phyloP scores from a whole-genome alignment of 495 filamentous ascomycete genomes.

The Hyaloscypha hepaticicola region DNA sequence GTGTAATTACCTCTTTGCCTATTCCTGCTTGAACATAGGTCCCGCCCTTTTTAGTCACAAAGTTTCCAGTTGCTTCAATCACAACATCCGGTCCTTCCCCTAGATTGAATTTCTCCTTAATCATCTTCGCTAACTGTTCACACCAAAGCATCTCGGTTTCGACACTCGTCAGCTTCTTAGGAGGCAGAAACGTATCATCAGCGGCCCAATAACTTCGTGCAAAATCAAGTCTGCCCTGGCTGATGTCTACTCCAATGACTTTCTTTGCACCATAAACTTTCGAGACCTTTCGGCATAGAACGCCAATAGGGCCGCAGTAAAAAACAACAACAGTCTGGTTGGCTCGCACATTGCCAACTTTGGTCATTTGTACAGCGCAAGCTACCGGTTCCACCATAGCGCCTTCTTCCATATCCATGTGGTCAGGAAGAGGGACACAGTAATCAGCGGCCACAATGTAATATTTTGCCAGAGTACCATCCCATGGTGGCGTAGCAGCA shows the following conservation, averaged over 20 bases:
- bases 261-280: constrained; percentile 52
- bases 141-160: background rate
- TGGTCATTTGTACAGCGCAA: constrained; percentile 53
- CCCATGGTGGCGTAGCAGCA: constrained; percentile 49
- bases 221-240: constrained; percentile 48
- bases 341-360: constrained; percentile 41
- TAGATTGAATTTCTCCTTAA: constrained; percentile 45
- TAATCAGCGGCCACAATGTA: constrained; percentile 52
- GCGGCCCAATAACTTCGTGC: constrained; percentile 46
- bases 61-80: constrained; percentile 57
- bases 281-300: constrained; percentile 54
- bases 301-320: constrained; percentile 52
- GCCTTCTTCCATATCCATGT: constrained; percentile 47
- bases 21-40: constrained; percentile 58
- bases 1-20: constrained; percentile 42
- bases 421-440: constrained; percentile 50
- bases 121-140: constrained; percentile 36
- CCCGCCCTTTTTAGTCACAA: constrained; percentile 51
- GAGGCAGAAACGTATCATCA: constrained; percentile 43
- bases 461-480: constrained; percentile 51
- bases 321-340: constrained; percentile 53
- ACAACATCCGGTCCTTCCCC: constrained; percentile 54
- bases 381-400: constrained; percentile 52
- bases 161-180: background rate
- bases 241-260: constrained; percentile 56